Evolutionary conservation across 441 rosid species (phyloP).

Genomic region (Dalechampia spathulata): DNA sequence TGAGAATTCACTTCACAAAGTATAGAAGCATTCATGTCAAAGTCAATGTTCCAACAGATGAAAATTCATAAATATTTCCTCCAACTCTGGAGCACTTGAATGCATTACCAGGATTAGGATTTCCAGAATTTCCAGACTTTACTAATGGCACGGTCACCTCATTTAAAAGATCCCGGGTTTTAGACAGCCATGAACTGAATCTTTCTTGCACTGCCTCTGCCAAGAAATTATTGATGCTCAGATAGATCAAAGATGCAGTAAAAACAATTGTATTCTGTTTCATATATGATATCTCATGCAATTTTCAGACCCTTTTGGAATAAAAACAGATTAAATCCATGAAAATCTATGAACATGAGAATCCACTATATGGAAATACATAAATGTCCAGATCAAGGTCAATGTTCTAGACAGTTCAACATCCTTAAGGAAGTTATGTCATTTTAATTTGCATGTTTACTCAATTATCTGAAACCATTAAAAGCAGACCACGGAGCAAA

Average conservation of each 20-base stretch:
- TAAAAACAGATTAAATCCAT: not conserved
- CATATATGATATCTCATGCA: not conserved
- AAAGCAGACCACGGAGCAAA: not conserved
- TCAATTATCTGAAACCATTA: not conserved
- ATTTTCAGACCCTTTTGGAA: not conserved
- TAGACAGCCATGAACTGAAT: conserved; percentile 67
- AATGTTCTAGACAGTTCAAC: not conserved
- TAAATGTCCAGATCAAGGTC: not conserved
- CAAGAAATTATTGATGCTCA: conserved; percentile 11
- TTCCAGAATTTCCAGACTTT: conserved; percentile 44
- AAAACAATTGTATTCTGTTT: not conserved
- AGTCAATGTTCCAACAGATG: not conserved
- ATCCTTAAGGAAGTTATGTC: not conserved
- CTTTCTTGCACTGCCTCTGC: conserved; percentile 72
- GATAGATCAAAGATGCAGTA: conserved; percentile 11
- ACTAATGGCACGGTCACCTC: conserved; percentile 53
- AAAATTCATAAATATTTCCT: conserved; percentile 31
- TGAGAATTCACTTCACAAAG: not conserved
- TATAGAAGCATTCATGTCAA: not conserved
- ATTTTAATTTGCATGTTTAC: not conserved
- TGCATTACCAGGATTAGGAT: conserved; percentile 33
- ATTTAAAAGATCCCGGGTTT: conserved; percentile 58
- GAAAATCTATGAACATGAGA: not conserved
- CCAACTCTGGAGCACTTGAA: conserved; percentile 45
- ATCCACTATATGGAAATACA: not conserved